Base-by-base conservation (phyloP, 371 early-diverging fungal genomes). In the Mucor saturninus region DNA sequence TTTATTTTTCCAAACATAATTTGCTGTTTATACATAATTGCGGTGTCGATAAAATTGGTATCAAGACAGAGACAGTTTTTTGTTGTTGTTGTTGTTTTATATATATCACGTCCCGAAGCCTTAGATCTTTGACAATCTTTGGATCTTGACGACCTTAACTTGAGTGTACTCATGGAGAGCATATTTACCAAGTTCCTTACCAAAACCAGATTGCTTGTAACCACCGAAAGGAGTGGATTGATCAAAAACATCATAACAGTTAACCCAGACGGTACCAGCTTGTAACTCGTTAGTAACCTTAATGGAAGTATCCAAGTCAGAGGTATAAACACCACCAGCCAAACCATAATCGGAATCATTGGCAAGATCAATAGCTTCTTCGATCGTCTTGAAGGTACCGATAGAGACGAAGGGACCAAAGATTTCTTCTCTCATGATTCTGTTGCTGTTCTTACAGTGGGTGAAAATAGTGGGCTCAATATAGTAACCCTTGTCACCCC, bases 381-480 rank as follows among this genome's bases (percentile, higher is more conserved):
- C 91, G 5, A 90, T 67, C 1, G 79, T 80, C 53, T 80, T 83
- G 71, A 95, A 95, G 35, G 89, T 89, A 59, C 81, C 77, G 46
- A 95, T 89, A 31, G 86, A 81, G 10, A 92, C 85, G 4, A 97
- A 95, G 0, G 97, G 97, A 2, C 97, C 97, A 83, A 97, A 97
- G 60, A 96, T 89, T 72, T 97, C 97, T 61, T 95, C 92, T 37
- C 78, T 81, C 69, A 90, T 90, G 31, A 97, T 73, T 6, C 77
- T 75, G 74, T 87, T 86, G 31, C 71, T 69, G 48, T 91, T 88
- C 4, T 74, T 61, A 50, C 93, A 91, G 61, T 91, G 76, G 50
- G 72, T 69, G 59, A 94, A 90, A 37, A 96, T 71, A 1, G 95
- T 94, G 9, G 96, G 96, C 58, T 86, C 76, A 61, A 93, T 75